Evolutionary conservation across 345 rosid species (phyloP), one percentile per base, ranked within the genome.

Genomic region (Melastoma malabathricum): DNA sequence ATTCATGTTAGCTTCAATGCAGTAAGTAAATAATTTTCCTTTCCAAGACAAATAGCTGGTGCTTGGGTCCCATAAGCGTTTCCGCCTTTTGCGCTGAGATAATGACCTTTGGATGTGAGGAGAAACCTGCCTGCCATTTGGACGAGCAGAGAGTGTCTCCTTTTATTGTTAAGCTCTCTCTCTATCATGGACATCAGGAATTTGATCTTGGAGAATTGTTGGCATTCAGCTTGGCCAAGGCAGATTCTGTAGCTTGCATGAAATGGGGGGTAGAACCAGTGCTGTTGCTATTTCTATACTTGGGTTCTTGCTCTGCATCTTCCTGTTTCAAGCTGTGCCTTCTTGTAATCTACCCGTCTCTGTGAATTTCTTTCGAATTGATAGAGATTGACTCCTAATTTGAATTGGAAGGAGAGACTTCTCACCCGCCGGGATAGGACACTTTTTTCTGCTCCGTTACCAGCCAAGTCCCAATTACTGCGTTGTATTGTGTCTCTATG

Each of bases 201-300:
- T 95, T 92, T 54, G 95, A 88, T 62, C 94, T 81, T n/a, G 98
- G 98, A 3, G 95, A 84, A 75, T 61, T 92, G 55, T 73, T 83
- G 13, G 86, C 79, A 48, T 74, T 69, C 55, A 87, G 44, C 81
- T 92, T 92, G 27, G 94, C 95, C 73, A 67, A 81, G 10, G 94
- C 98, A 23, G 98, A 92, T 72, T 88, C 74, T 10, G 98, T 87
- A 50, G 75, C 94, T 72, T 81, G 97, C 98, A 92, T 92, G 83
- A 92, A 92, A 49, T 62, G 88, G 14, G 98, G 98, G 57, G 84
- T 45, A 51, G 94, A 73, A 69, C 58, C 75, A 66, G 74, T 84
- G 68, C 79, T 80, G 52, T 74, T 73, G 53, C 38, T 31, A 31
- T 31, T 31, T 2, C 79, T 74, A 49, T 79, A 90, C 65, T 83